Evolutionary conservation across 140 eudicot species (phyloP), one percentile per base, ranked within the genome.

Genomic region (Bidens hawaiensis): DNA sequence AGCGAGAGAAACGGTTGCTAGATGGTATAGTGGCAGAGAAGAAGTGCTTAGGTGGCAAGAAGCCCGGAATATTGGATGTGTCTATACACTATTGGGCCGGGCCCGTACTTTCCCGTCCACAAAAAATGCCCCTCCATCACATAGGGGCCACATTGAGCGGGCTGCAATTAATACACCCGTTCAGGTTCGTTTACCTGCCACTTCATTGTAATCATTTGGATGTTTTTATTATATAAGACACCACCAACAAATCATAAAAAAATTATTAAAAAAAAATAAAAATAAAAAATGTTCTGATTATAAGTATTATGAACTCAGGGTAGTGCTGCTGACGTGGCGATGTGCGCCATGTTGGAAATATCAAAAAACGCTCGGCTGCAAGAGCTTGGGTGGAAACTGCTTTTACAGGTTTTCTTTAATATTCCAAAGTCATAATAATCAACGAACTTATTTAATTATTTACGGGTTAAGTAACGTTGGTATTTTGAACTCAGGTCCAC

Each of bases 81-180:
- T 93, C n/a, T 68, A 80, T 75, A 93, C 99, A 5, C 73, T 93
- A 73, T 76, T 88, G 30, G 99, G 99, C 5, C 82, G 99, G 53
- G 87, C 95, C 14, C 99, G 99, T 22, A 68, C 64, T 23, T 93
- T 93, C 57, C 96, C 99, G 4, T 82, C 89, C 6, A 59, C 82
- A 47, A 54, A 45, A 21, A 34, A 73, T 13, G 79, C 85, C 55
- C 51, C 79, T 53, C 15, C 42, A 0, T 65, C 74, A 19, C 93
- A 80, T 14, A 78, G 60, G 74, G 75, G 75, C 66, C 99, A 93
- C 79, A 85, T 93, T 56, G 96, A 93, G 46, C 91, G 96, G 14
- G 99, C 99, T 76, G 99, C 99, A 54, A 93, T 93, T 26, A 93
- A 93, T 58, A 93, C 99, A 10, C 99, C 99, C 12, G 96, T 93